phyloP scores from a whole-genome alignment of 768 basidiomycete genomes.

The Pleurotus djamor region DNA sequence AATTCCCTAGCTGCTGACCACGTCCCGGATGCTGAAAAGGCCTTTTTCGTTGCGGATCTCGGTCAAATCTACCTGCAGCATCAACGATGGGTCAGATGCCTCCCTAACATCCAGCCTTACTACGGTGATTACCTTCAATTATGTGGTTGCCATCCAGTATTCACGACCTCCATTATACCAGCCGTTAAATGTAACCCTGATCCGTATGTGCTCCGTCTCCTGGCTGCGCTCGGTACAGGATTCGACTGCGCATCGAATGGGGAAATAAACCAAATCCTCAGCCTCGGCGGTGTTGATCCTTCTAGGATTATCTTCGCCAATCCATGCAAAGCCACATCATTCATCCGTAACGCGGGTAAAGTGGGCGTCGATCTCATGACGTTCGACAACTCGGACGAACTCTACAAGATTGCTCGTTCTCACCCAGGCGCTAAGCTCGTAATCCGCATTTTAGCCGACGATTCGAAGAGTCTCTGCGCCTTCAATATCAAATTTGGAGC shows the following conservation, averaged over 20 bases:
- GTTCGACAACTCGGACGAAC: slow-evolving; percentile 96
- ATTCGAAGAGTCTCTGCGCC: slow-evolving; percentile 90
- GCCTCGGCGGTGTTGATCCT: slow-evolving; percentile 71
- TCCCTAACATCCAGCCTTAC: slow-evolving; percentile 90
- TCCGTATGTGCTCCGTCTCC: slow-evolving; percentile 87
- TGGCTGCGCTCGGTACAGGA: slow-evolving; percentile 86
- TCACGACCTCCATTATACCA: slow-evolving; percentile 26
- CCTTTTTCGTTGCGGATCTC: slow-evolving; percentile 96
- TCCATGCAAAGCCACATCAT: slow-evolving; percentile 96
- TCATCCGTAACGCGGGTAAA: slow-evolving; percentile 82
- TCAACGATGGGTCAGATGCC: slow-evolving; percentile 71
- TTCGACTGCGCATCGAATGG: slow-evolving; percentile 98
- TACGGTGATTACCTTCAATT: slow-evolving; percentile 64
- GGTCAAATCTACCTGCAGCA: slow-evolving; percentile 85
- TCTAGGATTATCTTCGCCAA: slow-evolving; percentile 95
- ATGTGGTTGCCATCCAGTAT: slow-evolving; percentile 8
- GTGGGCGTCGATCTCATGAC: slow-evolving; percentile 91
- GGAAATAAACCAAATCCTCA: slow-evolving; percentile 83
- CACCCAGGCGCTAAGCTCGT: slow-evolving; percentile 86
- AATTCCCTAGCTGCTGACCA: slow-evolving; percentile 46
- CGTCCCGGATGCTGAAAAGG: slow-evolving; percentile 80
- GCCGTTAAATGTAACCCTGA: slow-evolving; percentile 99
- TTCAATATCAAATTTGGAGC: slow-evolving; percentile 98
- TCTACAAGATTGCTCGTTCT: slow-evolving; percentile 84
- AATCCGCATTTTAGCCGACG: slow-evolving; percentile 96